Evolutionary conservation across 768 basidiomycete species (phyloP).

Genomic region (Kwoniella sp.): DNA sequence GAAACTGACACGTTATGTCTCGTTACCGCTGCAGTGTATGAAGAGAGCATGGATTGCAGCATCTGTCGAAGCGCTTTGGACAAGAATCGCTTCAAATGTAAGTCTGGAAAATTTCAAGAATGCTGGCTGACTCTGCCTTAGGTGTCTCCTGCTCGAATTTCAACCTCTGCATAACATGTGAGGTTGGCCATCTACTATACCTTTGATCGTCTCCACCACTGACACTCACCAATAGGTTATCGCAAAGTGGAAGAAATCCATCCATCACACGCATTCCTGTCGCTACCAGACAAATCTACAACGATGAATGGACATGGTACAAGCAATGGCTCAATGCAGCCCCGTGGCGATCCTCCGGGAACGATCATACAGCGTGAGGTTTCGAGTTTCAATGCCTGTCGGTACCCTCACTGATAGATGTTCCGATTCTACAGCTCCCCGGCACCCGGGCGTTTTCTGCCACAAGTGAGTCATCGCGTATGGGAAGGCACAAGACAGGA

Average conservation of each 20-base stretch:
- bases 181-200: conserved; percentile 21
- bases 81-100: conserved; percentile 77
- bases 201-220: neutral
- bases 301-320: neutral
- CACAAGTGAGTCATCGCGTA: conserved; percentile 67
- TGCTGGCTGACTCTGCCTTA: conserved; percentile 13
- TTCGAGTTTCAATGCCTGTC: neutral
- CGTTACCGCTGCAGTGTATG: conserved; percentile 64
- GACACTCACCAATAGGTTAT: conserved; percentile 59
- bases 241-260: conserved; percentile 83
- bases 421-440: neutral
- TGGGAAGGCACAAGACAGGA: neutral
- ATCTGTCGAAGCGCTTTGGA: conserved; percentile 71
- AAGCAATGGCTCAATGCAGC: neutral
- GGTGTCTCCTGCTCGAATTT: conserved; percentile 72
- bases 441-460: conserved; percentile 79
- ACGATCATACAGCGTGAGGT: neutral
- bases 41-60: conserved; percentile 75
- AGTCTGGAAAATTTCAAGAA: neutral
- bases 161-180: conserved; percentile 78
- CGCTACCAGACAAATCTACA: conserved; percentile 66
- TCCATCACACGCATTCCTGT: conserved; percentile 81
- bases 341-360: neutral
- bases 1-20: neutral
- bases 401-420: conserved; percentile 4